These are phyloP conservation scores for Calendula officinalis DNA, from an alignment of 129 eudicot species.

Conservation along the genomic window DNA sequence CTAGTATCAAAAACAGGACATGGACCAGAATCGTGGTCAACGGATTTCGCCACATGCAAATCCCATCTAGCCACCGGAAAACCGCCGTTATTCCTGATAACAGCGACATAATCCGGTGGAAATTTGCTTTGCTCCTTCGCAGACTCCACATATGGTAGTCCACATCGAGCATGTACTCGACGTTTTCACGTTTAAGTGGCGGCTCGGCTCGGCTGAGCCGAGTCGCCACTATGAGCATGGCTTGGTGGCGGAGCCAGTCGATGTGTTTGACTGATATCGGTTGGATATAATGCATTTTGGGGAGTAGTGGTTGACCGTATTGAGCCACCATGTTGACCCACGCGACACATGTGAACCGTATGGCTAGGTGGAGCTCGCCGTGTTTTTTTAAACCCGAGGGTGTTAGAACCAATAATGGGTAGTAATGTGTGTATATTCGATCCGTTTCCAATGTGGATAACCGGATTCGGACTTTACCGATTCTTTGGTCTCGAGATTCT, in stretches of 20 bases:
- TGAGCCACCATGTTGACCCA: slow-evolving; percentile 85
- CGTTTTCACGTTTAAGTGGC: slow-evolving; percentile 68
- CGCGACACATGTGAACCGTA: slow-evolving; percentile 80
- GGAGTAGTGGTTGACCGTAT: slow-evolving; percentile 83
- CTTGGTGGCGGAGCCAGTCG: slow-evolving; percentile 93
- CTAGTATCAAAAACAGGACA: slow-evolving; percentile 63
- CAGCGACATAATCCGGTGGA: slow-evolving; percentile 68
- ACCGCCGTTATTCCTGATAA: slow-evolving; percentile 56
- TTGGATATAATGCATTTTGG: slow-evolving; percentile 86
- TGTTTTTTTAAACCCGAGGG: slow-evolving; percentile 73
- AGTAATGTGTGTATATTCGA: slow-evolving; percentile 62
- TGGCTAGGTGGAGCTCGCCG: slow-evolving; percentile 83
- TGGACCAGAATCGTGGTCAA: slow-evolving; percentile 77
- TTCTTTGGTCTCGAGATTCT: slow-evolving; percentile 66
- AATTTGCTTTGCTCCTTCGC: slow-evolving; percentile 87
- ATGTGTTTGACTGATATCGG: slow-evolving; percentile 81
- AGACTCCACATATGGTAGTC: slow-evolving; percentile 84
- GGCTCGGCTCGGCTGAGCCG: slow-evolving; percentile 83
- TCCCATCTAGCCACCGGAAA: slow-evolving; percentile 58
- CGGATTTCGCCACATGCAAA: slow-evolving; percentile 78
- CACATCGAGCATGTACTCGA: slow-evolving; percentile 87
- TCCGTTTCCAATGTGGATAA: slow-evolving; percentile 79
- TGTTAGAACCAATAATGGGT: slow-evolving; percentile 68
- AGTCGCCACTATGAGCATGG: slow-evolving; percentile 68
- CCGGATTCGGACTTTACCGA: slow-evolving; percentile 89